phyloP scores from a whole-genome alignment of 495 filamentous ascomycete species.

The Penicillium alfredii region DNA sequence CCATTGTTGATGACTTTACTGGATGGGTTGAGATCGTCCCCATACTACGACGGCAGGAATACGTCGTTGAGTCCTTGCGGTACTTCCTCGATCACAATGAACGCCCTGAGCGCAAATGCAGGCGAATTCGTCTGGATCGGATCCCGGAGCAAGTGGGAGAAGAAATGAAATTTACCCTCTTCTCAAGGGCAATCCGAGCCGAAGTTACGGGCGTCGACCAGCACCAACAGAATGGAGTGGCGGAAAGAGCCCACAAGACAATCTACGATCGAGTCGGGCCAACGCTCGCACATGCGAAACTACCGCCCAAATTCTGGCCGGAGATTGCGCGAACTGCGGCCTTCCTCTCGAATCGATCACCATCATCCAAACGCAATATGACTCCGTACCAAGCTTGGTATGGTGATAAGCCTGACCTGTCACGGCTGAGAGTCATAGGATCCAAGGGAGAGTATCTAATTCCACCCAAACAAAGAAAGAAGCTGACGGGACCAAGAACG shows the following conservation, averaged over 20 bases:
- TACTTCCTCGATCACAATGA: conserved; percentile 19
- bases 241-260: conserved; percentile 18
- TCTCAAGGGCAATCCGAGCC: conserved; percentile 13
- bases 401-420: conserved; percentile 20
- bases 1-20: conserved; percentile 18
- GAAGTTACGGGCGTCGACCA: conserved; percentile 15
- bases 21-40: conserved; percentile 12
- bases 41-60: conserved; percentile 10
- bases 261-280: conserved; percentile 12
- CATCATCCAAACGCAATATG: conserved; percentile 15
- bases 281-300: conserved; percentile 12
- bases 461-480: conserved; percentile 19
- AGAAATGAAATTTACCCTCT: conserved; percentile 18
- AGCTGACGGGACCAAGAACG: conserved; percentile 16
- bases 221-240: conserved; percentile 20
- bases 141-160: conserved; percentile 15
- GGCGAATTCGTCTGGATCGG: conserved; percentile 16
- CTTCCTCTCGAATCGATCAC: conserved; percentile 19
- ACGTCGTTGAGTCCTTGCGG: conserved; percentile 11
- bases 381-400: conserved; percentile 25
- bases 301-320: conserved; percentile 19
- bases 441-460: conserved; percentile 15
- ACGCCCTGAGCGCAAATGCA: conserved; percentile 16
- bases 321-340: conserved; percentile 16
- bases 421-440: conserved; percentile 17